Conservation (phyloP, 202 grass and related monocot genomes). For the Eragrostis tef region DNA sequence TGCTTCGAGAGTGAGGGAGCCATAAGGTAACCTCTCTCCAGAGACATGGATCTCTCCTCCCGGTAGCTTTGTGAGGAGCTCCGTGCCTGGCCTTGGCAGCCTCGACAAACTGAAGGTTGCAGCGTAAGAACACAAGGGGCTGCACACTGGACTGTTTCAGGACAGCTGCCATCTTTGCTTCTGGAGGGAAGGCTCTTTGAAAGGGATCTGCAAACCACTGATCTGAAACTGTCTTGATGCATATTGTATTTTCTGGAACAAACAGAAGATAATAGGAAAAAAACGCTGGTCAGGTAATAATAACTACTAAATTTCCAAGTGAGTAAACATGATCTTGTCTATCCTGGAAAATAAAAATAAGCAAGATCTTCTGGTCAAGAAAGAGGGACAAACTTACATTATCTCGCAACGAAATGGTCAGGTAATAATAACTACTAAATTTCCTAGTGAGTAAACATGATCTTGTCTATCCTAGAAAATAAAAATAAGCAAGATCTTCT, state of each 20-base stretch:
- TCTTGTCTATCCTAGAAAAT: background rate
- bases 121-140: conserved; percentile 48
- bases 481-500: background rate
- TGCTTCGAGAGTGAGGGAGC: conserved; percentile 54
- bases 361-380: conserved; percentile 13
- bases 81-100: conserved; percentile 42
- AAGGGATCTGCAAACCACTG: conserved; percentile 85
- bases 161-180: conserved; percentile 44
- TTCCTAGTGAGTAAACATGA: conserved; percentile 19
- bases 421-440: conserved; percentile 27
- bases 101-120: conserved; percentile 46
- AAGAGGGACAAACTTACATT: conserved; percentile 43
- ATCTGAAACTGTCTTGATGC: conserved; percentile 88
- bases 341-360: background rate
- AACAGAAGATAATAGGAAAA: conserved; percentile 12
- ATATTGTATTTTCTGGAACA: conserved; percentile 52
- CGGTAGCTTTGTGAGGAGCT: conserved; percentile 33
- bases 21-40: conserved; percentile 50
- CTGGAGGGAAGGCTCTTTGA: conserved; percentile 61
- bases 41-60: conserved; percentile 57
- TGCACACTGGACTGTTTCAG: conserved; percentile 46
- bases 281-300: conserved; percentile 38
- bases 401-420: conserved; percentile 46
- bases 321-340: conserved; percentile 11
- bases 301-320: conserved; percentile 19